Base-by-base conservation (phyloP, 2,329 filamentous ascomycete species). In the Fusarium goolgardi region DNA sequence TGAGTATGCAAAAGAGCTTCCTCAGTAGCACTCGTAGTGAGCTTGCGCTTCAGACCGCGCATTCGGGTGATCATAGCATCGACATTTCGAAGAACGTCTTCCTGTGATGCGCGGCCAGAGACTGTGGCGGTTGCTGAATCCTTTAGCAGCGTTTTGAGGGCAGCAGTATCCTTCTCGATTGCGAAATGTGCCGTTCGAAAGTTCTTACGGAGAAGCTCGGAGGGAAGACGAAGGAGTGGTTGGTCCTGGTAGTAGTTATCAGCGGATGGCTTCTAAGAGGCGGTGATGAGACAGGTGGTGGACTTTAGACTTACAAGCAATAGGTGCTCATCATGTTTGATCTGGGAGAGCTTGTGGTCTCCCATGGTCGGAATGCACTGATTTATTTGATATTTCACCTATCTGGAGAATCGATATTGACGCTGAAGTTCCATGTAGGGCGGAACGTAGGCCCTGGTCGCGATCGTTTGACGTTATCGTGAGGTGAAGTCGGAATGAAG, bases 181-280 rank as follows among this genome's bases (percentile, higher is more conserved):
- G 88, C 84, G 75, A 91, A 89, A 77, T 94, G 92, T 43, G 91
- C 91, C 5, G 90, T 89, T 74, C 97, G 96, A 81, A 98, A 96
- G 81, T 97, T 98, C 78, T 96, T 95, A 57, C 94, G 91, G 23
- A 96, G 90, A 59, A 97, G 91, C 78, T 98, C 96, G 80, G 95
- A 91, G 20, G 96, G 96, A 23, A 98, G 88, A 34, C 94, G 93
- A 71, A 99, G 89, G 70, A 98, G 91, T 6, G 95, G 91, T 86
- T 98, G 95, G 76, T 99, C 96, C 94, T 74, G 43, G n/a, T 43
- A 32, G 34, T 95, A 69, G 23, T 13, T 52, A 32, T 71, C 27
- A 71, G 51, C 20, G 13, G 20, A 29, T 25, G 34, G 27, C 40
- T 34, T 44, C 15, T 29, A 54, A 45, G 47, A 51, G 34, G 46